Evolutionary conservation across 108 stramenopile genomes (phyloP).

Genomic region (Schizochytrium sp.): DNA sequence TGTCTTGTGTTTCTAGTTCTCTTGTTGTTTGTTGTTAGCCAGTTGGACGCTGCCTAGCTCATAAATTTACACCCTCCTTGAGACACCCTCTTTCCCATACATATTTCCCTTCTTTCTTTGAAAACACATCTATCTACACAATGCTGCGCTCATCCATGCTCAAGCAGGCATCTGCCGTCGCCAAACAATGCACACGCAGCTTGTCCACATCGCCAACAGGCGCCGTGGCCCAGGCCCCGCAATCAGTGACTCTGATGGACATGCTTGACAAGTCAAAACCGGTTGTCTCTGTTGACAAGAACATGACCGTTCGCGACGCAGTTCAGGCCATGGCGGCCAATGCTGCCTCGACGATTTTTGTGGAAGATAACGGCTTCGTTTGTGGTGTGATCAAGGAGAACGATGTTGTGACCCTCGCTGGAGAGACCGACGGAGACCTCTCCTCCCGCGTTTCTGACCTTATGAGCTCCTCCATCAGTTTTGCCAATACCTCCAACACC

Average conservation of each 20-base stretch:
- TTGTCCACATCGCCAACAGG: not conserved
- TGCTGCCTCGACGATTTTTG: constrained; percentile 52
- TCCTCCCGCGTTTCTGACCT: constrained; percentile 11
- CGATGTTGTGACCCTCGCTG: constrained; percentile 9
- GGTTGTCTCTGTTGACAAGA: not conserved
- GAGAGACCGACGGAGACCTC: constrained; percentile 17
- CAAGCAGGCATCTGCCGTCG: too few relatives aligned
- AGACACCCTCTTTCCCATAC: too few relatives aligned
- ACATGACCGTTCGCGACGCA: constrained; percentile 14
- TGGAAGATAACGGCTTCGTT: constrained; percentile 3
- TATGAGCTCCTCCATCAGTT: constrained; percentile 49
- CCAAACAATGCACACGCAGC: too few relatives aligned
- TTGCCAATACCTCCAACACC: constrained; percentile 30
- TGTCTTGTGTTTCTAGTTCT: too few relatives aligned
- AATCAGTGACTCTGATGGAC: constrained; percentile 42
- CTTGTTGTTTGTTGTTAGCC: too few relatives aligned
- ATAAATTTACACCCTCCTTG: too few relatives aligned
- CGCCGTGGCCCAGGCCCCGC: not conserved
- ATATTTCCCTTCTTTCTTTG: too few relatives aligned
- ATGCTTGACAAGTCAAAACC: constrained; percentile 54
- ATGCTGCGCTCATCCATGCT: too few relatives aligned
- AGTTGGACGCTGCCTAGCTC: too few relatives aligned
- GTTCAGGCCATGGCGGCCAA: not conserved
- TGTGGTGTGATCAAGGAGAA: constrained; percentile 25
- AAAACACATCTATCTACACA: too few relatives aligned